Evolutionary conservation across 1,284 basidiomycete genomes (phyloP).

Genomic region (Wolfiporia cocos): DNA sequence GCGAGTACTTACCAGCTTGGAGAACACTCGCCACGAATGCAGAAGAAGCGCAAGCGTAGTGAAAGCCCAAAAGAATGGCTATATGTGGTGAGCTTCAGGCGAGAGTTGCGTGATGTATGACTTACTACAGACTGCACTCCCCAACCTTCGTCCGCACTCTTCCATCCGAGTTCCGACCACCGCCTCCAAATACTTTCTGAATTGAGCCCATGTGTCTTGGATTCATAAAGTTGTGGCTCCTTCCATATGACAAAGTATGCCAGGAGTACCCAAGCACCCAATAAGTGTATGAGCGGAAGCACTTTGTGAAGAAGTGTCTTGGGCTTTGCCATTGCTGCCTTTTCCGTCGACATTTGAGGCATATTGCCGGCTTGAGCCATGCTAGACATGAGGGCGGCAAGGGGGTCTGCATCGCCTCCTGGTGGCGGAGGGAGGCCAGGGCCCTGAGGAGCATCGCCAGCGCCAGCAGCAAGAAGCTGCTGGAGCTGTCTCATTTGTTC

Average conservation of each 20-base stretch:
- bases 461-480: conserved; percentile 55
- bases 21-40: conserved; percentile 66
- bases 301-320: conserved; percentile 50
- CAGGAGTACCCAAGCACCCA: conserved; percentile 56
- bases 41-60: conserved; percentile 61
- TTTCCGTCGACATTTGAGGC: conserved; percentile 7
- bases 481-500: conserved; percentile 63
- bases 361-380: conserved; percentile 15
- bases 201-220: conserved; percentile 15
- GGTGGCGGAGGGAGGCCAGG: conserved; percentile 11
- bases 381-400: conserved; percentile 27
- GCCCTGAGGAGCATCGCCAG: conserved; percentile 7
- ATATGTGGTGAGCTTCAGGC: neutral
- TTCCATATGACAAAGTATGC: conserved; percentile 61
- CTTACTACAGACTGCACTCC: conserved; percentile 53
- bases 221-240: conserved; percentile 45
- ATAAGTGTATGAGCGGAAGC: conserved; percentile 57
- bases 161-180: conserved; percentile 48
- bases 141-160: conserved; percentile 28
- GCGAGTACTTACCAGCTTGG: conserved; percentile 48
- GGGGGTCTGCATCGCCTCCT: conserved; percentile 19
- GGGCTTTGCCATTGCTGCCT: conserved; percentile 22
- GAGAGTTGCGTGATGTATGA: conserved; percentile 6
- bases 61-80: conserved; percentile 81
- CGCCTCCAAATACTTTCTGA: conserved; percentile 39